Evolutionary conservation across 2,329 filamentous ascomycete species (phyloP), one percentile per base, ranked within the genome.

Genomic region (Endothia cerciana): DNA sequence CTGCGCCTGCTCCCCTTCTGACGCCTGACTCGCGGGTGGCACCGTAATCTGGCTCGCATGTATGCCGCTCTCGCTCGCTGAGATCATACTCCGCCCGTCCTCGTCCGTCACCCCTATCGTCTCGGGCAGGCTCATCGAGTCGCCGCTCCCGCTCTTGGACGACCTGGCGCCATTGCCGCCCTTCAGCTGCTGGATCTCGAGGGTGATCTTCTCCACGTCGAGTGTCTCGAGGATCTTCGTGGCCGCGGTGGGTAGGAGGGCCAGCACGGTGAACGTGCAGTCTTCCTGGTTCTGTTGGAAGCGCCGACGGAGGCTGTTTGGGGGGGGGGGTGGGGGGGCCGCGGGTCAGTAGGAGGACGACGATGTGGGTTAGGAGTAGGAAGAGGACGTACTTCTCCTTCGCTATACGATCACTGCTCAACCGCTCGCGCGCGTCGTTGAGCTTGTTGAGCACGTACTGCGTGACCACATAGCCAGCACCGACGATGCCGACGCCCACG

Each of bases 241-340:
- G 30, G 94, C 94, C 7, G 93, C 92, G 41, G 94, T 97, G 4
- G 95, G 95, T 11, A 99, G 85, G 64, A 99, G 88, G 38, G 94
- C 95, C n/a, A 98, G 89, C 55, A 98, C 93, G 45, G 95, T 99
- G 77, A 96, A 97, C 58, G 94, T 97, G 80, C 95, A 99, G 79
- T 99, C 95, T 76, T 97, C 94, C 77, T 99, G 95, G 78, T 99
- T 99, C 79, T 99, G 95, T 78, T 98, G 93, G 80, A 99, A 99
- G 74, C 95, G 91, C 66, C 95, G 91, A 61, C 94, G 93, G 68
- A 99, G 87, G 78, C 94, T 98, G 73, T 55, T 33, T 66, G 73
- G 62, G 71, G 10, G 40, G n/a, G 28, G 67, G 73, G 62, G 71
- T 15, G 40, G n/a, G 28, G 30, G 41, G 25, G 6, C 10, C 40